Conservation (phyloP, 257 asterid species). For the Ilex aquifolium region DNA sequence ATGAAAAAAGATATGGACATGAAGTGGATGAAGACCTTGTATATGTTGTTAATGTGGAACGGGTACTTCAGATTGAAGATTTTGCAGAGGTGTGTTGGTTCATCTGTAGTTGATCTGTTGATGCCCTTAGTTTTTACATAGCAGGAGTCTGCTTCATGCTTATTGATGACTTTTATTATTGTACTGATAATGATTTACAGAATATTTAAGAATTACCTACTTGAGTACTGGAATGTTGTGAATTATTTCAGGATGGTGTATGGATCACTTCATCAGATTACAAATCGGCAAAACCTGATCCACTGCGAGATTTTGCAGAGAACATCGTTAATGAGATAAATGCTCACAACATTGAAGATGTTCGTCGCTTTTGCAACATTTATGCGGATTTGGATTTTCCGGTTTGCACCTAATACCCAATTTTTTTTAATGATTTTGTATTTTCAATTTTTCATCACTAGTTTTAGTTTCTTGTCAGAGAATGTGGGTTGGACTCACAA, state of each 20-base stretch:
- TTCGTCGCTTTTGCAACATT: slow-evolving; percentile 76
- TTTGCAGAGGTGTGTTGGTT: slow-evolving; percentile 71
- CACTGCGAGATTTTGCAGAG: slow-evolving; percentile 78
- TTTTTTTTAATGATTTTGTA: neutral
- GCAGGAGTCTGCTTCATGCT: neutral
- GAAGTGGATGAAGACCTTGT: slow-evolving; percentile 64
- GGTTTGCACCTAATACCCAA: slow-evolving; percentile 33
- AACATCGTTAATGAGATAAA: slow-evolving; percentile 77
- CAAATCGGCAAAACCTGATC: slow-evolving; percentile 80
- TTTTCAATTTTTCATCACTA: slow-evolving; percentile 1
- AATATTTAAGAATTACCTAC: neutral
- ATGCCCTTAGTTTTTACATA: no score
- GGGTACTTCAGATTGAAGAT: slow-evolving; percentile 78
- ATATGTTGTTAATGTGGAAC: slow-evolving; percentile 58
- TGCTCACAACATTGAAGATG: slow-evolving; percentile 59
- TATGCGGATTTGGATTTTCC: slow-evolving; percentile 72
- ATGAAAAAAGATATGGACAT: slow-evolving; percentile 63
- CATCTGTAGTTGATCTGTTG: slow-evolving; percentile 7
- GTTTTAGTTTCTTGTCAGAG: neutral
- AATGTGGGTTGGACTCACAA: neutral
- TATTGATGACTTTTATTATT: no score
- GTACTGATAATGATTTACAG: no score
- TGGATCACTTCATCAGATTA: slow-evolving; percentile 69
- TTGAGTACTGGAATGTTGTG: neutral
- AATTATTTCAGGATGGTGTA: slow-evolving; percentile 55